phyloP scores from a whole-genome alignment of 768 basidiomycete genomes.

The Tephrocybe sp. region DNA sequence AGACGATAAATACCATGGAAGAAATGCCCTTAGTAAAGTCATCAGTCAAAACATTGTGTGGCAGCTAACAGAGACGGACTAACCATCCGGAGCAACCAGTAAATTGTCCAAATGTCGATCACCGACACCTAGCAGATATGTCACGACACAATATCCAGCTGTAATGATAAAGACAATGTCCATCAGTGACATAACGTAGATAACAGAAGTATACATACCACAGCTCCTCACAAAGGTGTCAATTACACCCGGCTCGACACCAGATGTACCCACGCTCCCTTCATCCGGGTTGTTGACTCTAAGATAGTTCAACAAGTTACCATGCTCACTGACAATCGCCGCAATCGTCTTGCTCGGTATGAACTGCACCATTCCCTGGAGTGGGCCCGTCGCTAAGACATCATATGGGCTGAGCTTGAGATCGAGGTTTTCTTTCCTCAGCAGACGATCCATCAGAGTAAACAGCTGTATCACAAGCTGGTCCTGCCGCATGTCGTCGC shows the following conservation, averaged over 20 bases:
- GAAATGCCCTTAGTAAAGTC: constrained; percentile 67
- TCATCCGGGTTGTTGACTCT: constrained; percentile 88
- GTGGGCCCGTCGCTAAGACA: constrained; percentile 87
- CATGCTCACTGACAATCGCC: constrained; percentile 90
- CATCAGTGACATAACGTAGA: too few species aligned
- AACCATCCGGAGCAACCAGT: constrained; percentile 88
- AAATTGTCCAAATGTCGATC: constrained; percentile 97
- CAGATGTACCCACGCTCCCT: constrained; percentile 90
- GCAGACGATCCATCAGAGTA: constrained; percentile 92
- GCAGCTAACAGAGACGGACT: constrained; percentile 17
- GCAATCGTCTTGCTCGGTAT: constrained; percentile 96
- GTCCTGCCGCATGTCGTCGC: constrained; percentile 98
- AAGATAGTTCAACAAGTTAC: constrained; percentile 85
- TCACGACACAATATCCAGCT: constrained; percentile 99
- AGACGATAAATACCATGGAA: constrained; percentile 71
- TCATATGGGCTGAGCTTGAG: constrained; percentile 89
- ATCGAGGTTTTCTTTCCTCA: constrained; percentile 94
- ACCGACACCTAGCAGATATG: constrained; percentile 94
- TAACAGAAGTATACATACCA: constrained; percentile 52
- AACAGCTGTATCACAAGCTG: constrained; percentile 98
- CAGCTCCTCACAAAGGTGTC: constrained; percentile 98
- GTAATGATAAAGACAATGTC: constrained; percentile 3
- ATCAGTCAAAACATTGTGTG: not conserved
- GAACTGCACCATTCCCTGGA: constrained; percentile 96
- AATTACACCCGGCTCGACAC: constrained; percentile 91